Percentiles rank a stretch among this genome's conserved stretches.
Conservation (phyloP, 2,329 filamentous ascomycete genomes). For the Meredithiella fracta region DNA sequence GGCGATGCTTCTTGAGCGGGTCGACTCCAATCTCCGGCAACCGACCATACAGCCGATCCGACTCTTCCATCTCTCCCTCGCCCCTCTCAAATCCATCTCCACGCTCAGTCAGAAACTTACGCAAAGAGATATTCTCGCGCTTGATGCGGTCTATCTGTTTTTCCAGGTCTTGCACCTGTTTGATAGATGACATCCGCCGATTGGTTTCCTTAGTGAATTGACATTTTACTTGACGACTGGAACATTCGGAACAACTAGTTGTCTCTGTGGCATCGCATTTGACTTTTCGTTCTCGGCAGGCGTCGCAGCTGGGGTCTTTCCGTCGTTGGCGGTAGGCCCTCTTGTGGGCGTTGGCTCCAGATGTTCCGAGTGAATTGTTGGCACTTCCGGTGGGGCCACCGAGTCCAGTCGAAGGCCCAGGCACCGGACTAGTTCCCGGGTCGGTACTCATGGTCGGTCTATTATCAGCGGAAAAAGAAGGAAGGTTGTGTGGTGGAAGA, state of each 20-base stretch:
- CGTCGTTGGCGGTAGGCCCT: slow-evolving; percentile 84
- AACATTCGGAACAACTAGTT: slow-evolving; percentile 91
- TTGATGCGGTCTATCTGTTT: slow-evolving; percentile 70
- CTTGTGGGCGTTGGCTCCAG: slow-evolving; percentile 45
- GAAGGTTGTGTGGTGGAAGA: slow-evolving; percentile 7
- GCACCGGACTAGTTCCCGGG: slow-evolving; percentile 10
- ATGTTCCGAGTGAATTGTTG: background rate
- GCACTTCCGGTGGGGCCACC: background rate
- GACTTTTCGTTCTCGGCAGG: slow-evolving; percentile 72
- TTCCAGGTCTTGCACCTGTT: slow-evolving; percentile 94
- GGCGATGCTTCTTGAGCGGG: slow-evolving; percentile 13
- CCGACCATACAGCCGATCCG: slow-evolving; percentile 23
- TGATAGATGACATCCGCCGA: slow-evolving; percentile 95
- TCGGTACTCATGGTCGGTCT: slow-evolving; percentile 7
- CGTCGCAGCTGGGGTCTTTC: slow-evolving; percentile 95
- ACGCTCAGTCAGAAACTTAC: slow-evolving; percentile 41
- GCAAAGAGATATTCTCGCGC: slow-evolving; percentile 61
- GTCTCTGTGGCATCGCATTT: slow-evolving; percentile 95
- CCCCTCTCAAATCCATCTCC: slow-evolving; percentile 35
- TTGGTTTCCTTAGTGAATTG: slow-evolving; percentile 99
- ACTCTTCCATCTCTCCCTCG: slow-evolving; percentile 32
- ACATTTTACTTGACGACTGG: slow-evolving; percentile 88
- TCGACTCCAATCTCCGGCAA: slow-evolving; percentile 10
- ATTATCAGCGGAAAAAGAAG: slow-evolving; percentile 7
- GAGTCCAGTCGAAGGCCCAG: slow-evolving; percentile 5